Percentiles rank a stretch among this genome's conserved stretches.
phyloP scores from a whole-genome alignment of 306 rosid genomes.

The Pachyrhizus erosus region DNA sequence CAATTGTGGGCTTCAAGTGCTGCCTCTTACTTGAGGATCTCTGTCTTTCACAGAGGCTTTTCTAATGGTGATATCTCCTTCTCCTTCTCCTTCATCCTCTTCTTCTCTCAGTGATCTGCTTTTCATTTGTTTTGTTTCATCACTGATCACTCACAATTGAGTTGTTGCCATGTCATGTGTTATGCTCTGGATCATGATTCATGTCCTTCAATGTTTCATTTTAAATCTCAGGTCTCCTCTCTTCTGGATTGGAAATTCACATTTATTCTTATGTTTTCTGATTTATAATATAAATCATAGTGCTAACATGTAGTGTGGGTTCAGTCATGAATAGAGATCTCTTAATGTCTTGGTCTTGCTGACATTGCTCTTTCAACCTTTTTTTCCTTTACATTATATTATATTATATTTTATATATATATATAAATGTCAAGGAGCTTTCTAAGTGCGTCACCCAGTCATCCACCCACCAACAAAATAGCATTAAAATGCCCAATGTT shows the following conservation, averaged over 20 bases:
- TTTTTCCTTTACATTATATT: not conserved
- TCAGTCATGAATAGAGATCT: conserved; percentile 26
- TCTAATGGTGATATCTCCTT: conserved; percentile 57
- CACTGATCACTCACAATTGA: not conserved
- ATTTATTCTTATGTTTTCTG: not conserved
- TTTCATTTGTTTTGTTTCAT: conserved; percentile 7
- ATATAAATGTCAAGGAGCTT: not conserved
- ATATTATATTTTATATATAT: too few relatives aligned
- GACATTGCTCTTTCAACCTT: not conserved
- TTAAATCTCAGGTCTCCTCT: not conserved
- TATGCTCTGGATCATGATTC: conserved; percentile 44
- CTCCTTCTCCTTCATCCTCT: not conserved
- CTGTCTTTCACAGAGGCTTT: conserved; percentile 62
- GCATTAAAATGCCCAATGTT: not conserved
- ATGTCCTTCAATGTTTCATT: not conserved
- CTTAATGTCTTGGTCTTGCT: not conserved
- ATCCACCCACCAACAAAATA: not conserved
- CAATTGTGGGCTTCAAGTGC: conserved; percentile 84
- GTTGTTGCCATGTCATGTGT: not conserved
- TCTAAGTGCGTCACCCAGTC: not conserved
- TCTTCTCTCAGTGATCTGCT: not conserved
- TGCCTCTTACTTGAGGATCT: conserved; percentile 77
- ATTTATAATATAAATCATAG: not conserved
- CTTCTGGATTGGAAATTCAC: not conserved
- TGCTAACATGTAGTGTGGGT: not conserved